Evolutionary conservation across 331 rosid genomes (phyloP), one percentile per base, ranked within the genome.

Genomic region (Acacia pycnantha): DNA sequence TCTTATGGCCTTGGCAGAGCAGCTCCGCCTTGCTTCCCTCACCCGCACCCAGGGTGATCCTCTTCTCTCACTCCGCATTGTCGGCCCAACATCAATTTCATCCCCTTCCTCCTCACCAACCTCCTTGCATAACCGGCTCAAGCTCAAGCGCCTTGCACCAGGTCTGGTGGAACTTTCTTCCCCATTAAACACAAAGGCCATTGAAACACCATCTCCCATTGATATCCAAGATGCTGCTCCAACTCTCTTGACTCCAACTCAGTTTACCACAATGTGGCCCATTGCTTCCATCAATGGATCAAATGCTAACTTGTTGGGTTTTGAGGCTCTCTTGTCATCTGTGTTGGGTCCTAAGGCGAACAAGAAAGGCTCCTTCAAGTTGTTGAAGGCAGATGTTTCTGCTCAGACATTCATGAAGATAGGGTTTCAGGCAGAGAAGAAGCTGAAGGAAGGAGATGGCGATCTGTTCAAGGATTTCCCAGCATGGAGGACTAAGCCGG

Each of bases 91-190:
- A 16, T 92, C 98, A n/a, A 94, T 95, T 31, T 46, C 76, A 6
- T 24, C 76, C 41, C 76, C 76, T 2, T 44, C 56, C 21, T 24
- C 76, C 4, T 74, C 97, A 3, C 85, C 94, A 12, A 43, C 92
- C 70, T 85, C 92, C 41, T 82, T 93, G 12, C 77, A 79, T 58
- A 89, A 84, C 87, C 88, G 85, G 88, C 91, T 93, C 84, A 95
- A 93, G 91, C 97, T 95, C 53, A 95, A 90, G 80, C 97, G 97
- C 72, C 98, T 93, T 11, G 99, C 97, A 1, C 99, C 99, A 8
- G 98, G 97, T 66, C 92, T 93, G 19, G 99, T 95, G 76, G 99
- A 95, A 87, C 79, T 95, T 48, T 95, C 94, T 11, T 91, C 97
- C n/a, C 89, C 84, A 5, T 70, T 89, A 9, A 88, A 85, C 37